Conservation (phyloP, 305 asterid genomes). For the Euphrasia arctica region DNA sequence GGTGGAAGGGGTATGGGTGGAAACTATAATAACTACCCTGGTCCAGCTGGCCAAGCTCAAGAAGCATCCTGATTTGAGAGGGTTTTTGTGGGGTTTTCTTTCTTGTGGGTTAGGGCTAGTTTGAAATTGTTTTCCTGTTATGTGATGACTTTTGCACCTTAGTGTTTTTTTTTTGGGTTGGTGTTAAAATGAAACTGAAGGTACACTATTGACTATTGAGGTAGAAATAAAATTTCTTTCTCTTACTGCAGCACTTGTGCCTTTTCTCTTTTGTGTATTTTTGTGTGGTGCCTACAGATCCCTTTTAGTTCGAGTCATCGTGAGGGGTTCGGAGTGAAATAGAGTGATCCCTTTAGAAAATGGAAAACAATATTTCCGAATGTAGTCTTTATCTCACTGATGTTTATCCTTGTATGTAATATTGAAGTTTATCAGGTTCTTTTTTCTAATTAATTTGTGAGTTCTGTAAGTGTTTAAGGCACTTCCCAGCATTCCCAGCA, state of each 20-base stretch:
- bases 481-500: not conserved
- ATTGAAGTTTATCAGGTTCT: too few species aligned
- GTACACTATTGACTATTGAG: constrained; percentile 14
- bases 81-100: constrained; percentile 16
- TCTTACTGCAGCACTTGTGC: constrained; percentile 17
- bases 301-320: too few species aligned
- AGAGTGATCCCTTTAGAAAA: too few species aligned
- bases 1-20: constrained; percentile 73
- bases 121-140: constrained; percentile 18
- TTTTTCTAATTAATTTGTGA: too few species aligned
- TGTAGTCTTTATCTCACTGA: too few species aligned
- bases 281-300: not conserved
- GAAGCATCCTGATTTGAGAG: constrained; percentile 42
- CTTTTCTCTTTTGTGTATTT: not conserved
- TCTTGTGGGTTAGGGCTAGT: not conserved
- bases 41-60: constrained; percentile 27
- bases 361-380: too few species aligned
- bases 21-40: constrained; percentile 28
- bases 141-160: constrained; percentile 24
- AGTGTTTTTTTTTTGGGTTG: not conserved
- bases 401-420: too few species aligned
- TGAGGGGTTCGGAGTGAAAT: too few species aligned
- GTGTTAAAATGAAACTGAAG: constrained; percentile 25
- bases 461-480: not conserved
- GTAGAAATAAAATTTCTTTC: constrained; percentile 18